Conservation (phyloP, 495 filamentous ascomycete genomes). For the Penicillium malachiteum region DNA sequence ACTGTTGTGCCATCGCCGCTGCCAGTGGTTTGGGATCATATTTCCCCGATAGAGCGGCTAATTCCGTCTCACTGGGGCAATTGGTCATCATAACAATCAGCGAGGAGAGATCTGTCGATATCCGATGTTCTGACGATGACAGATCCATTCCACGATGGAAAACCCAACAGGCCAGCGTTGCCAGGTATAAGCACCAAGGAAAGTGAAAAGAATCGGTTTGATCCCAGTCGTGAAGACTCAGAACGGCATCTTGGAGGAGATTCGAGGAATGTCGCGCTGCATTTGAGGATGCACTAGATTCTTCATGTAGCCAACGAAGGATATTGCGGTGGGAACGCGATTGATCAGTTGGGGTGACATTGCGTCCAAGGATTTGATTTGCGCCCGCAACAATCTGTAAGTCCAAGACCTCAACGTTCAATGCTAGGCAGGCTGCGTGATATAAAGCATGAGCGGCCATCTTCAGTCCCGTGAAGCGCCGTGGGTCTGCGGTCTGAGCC, state of each 20-base stretch:
- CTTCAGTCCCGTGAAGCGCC: conserved; percentile 40
- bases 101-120: conserved; percentile 29
- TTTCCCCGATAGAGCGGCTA: conserved; percentile 27
- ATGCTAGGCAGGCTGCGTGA: conserved; percentile 49
- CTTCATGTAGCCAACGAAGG: conserved; percentile 38
- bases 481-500: conserved; percentile 23
- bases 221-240: conserved; percentile 49
- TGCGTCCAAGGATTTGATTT: conserved; percentile 48
- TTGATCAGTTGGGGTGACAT: conserved; percentile 44
- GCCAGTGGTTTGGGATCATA: conserved; percentile 37
- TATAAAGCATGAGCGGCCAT: conserved; percentile 47
- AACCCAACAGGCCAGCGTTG: conserved; percentile 52
- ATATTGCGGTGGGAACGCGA: conserved; percentile 43
- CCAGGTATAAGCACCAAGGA: conserved; percentile 57
- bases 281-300: conserved; percentile 26
- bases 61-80: conserved; percentile 25
- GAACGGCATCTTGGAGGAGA: conserved; percentile 46
- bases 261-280: conserved; percentile 47
- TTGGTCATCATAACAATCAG: conserved; percentile 40
- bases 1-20: conserved; percentile 49
- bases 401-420: conserved; percentile 54
- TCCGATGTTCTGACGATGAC: conserved; percentile 1
- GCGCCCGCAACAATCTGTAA: conserved; percentile 57
- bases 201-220: conserved; percentile 53
- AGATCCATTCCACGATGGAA: conserved; percentile 39